Percentiles rank a stretch among this genome's conserved stretches.
These are phyloP conservation scores for Arachnopeziza araneosa DNA, from an alignment of 2,329 filamentous ascomycete genomes.

Conservation along the genomic window DNA sequence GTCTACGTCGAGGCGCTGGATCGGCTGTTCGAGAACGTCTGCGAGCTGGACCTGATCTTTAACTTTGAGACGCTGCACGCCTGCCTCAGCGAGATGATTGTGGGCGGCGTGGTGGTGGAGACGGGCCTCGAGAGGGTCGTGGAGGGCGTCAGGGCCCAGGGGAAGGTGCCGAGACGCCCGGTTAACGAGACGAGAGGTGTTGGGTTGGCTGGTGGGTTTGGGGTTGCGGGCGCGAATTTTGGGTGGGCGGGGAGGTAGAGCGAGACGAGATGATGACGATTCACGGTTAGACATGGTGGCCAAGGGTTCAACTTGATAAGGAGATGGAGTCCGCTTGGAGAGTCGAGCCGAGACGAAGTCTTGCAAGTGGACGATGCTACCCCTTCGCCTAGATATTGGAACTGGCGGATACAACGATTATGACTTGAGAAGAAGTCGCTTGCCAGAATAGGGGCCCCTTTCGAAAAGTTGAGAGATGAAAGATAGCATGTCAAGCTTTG, in stretches of 20 bases:
- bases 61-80: constrained; percentile 97
- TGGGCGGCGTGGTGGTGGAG: constrained; percentile 90
- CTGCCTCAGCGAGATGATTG: constrained; percentile 86
- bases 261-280: not conserved
- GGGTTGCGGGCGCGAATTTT: constrained; percentile 28
- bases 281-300: too few species aligned
- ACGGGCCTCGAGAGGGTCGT: constrained; percentile 86
- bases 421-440: too few species aligned
- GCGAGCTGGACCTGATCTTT: constrained; percentile 95
- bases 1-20: constrained; percentile 97
- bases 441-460: too few species aligned
- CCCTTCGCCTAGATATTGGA: too few species aligned
- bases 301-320: too few species aligned
- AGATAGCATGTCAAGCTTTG: too few species aligned
- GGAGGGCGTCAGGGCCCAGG: constrained; percentile 72
- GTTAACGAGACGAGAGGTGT: constrained; percentile 61
- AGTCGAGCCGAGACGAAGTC: too few species aligned
- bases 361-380: too few species aligned
- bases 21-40: constrained; percentile 95
- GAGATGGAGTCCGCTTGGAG: too few species aligned
- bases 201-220: constrained; percentile 43
- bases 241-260: constrained; percentile 30
- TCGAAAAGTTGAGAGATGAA: too few species aligned
- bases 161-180: constrained; percentile 70
- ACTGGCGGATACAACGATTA: too few species aligned